Percentiles rank a stretch among this genome's conserved stretches.
Conservation (phyloP, 345 rosid species). For the Hypericum perforatum region DNA sequence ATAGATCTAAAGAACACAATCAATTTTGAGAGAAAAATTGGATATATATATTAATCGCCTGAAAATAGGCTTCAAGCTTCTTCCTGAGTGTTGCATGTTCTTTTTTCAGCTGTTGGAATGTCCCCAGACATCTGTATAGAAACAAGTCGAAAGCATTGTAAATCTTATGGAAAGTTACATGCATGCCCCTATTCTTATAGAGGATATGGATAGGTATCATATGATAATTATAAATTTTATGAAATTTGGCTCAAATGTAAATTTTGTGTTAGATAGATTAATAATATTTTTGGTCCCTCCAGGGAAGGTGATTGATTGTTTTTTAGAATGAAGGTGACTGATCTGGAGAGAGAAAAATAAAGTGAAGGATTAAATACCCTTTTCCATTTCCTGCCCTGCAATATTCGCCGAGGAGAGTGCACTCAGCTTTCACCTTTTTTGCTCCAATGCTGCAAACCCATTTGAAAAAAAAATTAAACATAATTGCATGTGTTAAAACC, state of each 20-base stretch:
- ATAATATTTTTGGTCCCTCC: not conserved
- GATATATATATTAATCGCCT: constrained; percentile 26
- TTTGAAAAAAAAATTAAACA: constrained; percentile 9
- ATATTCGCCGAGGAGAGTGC: constrained; percentile 71
- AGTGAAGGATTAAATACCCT: constrained; percentile 40
- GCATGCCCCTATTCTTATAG: no score
- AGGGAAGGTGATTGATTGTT: not conserved
- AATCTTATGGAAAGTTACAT: no score
- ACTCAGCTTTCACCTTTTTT: constrained; percentile 82
- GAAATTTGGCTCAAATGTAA: no score
- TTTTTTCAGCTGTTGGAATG: constrained; percentile 74
- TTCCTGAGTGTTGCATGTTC: constrained; percentile 63
- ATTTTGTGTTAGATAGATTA: no score
- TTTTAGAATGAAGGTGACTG: not conserved
- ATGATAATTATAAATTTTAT: no score
- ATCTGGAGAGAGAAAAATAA: not conserved
- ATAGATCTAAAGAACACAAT: not conserved
- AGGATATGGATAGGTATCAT: no score
- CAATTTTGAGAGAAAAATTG: not conserved
- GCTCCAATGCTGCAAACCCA: constrained; percentile 81
- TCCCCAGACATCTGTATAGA: constrained; percentile 48
- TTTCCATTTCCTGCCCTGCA: constrained; percentile 72
- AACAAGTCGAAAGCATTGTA: not conserved
- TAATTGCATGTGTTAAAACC: constrained; percentile 16
- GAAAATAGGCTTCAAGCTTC: constrained; percentile 84